Evolutionary conservation across 1,139 yeast genomes (phyloP), one percentile per base, ranked within the genome.

Genomic region (Pichia inconspicua): DNA sequence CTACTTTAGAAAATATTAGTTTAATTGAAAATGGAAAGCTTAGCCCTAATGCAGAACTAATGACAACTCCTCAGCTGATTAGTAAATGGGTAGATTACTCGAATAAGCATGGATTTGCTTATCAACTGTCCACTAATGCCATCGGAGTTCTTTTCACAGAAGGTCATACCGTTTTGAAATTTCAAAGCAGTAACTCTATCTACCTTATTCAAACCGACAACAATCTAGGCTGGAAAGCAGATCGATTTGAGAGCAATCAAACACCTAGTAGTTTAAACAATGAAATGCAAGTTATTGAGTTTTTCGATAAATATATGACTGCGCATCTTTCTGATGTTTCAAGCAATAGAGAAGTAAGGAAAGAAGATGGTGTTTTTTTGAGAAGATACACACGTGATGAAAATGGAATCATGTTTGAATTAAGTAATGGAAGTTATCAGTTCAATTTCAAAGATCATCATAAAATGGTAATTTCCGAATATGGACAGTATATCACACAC

Each of bases 81-180:
- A 84, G 95, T 54, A 90, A 90, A 65, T 94, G 99, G 99, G 98
- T 94, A 31, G 98, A 94, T 66, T 92, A 92, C 65, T 86, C 96
- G 40, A 89, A 90, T 69, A 88, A 86, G 63, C 95, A 90, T 66
- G 99, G 99, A 0, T 84, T 94, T 61, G 87, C 96, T 7, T 92
- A 92, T 65, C 96, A 92, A 65, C 71, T 92, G 48, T 86, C 92
- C 34, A 85, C 90, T 49, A 94, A 89, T 52, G 88, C 86, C 57
- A 86, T 88, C 53, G 97, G 97, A n/a, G 96, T 89, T 10, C 72
- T 85, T 50, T 89, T 88, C 66, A 86, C 87, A 59, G 92, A 86
- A 60, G 85, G 86, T 32, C 82, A 85, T 50, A 84, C 95, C 10
- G 78, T 89, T 56, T 73, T 89, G 53, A 82, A 85, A 64, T 74